These are phyloP conservation scores for Fusarium torreyae DNA, from an alignment of 2,329 filamentous ascomycete species.

Conservation along the genomic window DNA sequence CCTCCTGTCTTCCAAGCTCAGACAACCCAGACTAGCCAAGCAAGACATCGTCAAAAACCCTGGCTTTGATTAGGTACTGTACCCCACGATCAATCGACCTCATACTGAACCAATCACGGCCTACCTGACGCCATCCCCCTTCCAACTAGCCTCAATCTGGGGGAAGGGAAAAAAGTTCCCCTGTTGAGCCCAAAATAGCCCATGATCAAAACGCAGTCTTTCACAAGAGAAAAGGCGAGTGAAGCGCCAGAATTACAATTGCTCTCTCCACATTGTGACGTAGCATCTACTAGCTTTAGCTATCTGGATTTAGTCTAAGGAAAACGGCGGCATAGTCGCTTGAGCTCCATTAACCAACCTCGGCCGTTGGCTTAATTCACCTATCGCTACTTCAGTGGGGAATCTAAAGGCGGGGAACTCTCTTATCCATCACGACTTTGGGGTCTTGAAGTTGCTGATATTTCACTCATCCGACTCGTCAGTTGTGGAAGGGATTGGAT, in stretches of 20 bases:
- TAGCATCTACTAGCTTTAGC: slow-evolving; percentile 2
- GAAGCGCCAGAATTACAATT: slow-evolving; percentile 16
- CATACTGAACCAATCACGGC: slow-evolving; percentile 20
- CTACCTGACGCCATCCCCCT: slow-evolving; percentile 15
- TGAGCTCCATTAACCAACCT: slow-evolving; percentile 12
- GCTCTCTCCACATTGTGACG: slow-evolving; percentile 14
- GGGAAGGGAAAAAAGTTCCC: background rate
- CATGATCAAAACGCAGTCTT: background rate
- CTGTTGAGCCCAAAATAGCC: background rate
- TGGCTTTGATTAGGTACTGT: slow-evolving; percentile 6
- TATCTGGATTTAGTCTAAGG: slow-evolving; percentile 28
- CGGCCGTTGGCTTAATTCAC: slow-evolving; percentile 22
- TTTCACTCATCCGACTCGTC: background rate
- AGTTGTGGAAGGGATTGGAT: background rate
- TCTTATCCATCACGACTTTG: slow-evolving; percentile 1
- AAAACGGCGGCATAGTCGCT: slow-evolving; percentile 34
- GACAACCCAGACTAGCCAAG: slow-evolving; percentile 6
- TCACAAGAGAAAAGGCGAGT: background rate
- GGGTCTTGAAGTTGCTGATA: slow-evolving; percentile 7
- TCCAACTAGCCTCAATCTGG: slow-evolving; percentile 15
- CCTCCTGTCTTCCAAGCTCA: background rate
- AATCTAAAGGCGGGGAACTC: slow-evolving; percentile 21
- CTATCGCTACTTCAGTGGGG: slow-evolving; percentile 29
- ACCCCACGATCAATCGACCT: slow-evolving; percentile 27
- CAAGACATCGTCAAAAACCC: slow-evolving; percentile 14